Evolutionary conservation across 2,329 filamentous ascomycete species (phyloP).

Genomic region (Stenocarpella maydis): DNA sequence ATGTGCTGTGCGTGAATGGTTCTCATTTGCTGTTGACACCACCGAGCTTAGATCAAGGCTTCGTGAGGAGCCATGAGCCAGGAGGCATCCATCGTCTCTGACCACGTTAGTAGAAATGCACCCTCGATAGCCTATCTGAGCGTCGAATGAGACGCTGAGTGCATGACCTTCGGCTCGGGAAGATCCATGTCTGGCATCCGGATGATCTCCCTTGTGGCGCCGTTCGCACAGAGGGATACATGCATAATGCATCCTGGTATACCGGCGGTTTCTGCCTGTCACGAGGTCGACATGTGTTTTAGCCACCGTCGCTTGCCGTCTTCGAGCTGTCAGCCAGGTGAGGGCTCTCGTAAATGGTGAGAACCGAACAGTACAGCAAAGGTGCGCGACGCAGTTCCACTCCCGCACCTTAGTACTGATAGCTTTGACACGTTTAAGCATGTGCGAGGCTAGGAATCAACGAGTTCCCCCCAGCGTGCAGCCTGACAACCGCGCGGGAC

Average conservation of each 20-base stretch:
- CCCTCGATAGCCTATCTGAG: not conserved
- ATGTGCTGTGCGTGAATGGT: not conserved
- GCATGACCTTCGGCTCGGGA: slow-evolving; percentile 25
- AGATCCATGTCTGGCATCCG: slow-evolving; percentile 29
- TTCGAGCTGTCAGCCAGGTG: not conserved
- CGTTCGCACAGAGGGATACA: not conserved
- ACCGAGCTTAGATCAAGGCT: not conserved
- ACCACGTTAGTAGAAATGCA: slow-evolving; percentile 7
- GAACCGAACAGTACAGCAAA: not conserved
- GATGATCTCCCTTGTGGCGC: slow-evolving; percentile 21
- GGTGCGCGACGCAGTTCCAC: not conserved
- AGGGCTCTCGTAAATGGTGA: not conserved
- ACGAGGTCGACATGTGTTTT: not conserved
- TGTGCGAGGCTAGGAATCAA: not conserved
- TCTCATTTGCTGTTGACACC: not conserved
- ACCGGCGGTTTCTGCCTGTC: not conserved
- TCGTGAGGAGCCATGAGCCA: not conserved
- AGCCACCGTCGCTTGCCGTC: not conserved
- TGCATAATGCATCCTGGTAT: slow-evolving; percentile 9
- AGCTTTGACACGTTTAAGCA: not conserved
- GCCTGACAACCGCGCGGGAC: not conserved
- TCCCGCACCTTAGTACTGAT: no score
- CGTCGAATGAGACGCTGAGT: slow-evolving; percentile 17
- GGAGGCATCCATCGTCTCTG: not conserved
- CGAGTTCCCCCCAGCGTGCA: not conserved